Evolutionary conservation across 257 asterid genomes (phyloP).

Genomic region (Pogostemon cablin): DNA sequence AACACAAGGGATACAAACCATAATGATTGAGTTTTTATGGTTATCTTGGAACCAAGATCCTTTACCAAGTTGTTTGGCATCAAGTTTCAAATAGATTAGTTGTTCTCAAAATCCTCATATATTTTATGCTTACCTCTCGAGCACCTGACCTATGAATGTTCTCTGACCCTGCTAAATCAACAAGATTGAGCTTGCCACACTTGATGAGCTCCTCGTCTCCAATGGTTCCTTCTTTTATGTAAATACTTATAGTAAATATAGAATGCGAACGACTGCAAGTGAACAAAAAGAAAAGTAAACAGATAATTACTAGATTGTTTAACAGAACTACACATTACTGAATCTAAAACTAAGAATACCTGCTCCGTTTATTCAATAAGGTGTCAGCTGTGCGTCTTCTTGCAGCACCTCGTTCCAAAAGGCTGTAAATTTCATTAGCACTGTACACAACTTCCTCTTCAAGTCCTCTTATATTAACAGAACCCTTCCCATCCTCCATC

Average conservation of each 20-base stretch:
- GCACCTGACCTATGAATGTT: slow-evolving; percentile 85
- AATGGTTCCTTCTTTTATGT: slow-evolving; percentile 69
- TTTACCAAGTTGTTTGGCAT: background rate
- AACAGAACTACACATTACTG: background rate
- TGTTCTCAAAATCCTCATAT: slow-evolving; percentile 1
- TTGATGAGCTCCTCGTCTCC: slow-evolving; percentile 88
- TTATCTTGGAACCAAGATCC: no score
- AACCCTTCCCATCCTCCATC: slow-evolving; percentile 89
- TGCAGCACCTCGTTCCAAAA: slow-evolving; percentile 80
- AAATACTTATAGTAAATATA: slow-evolving; percentile 72
- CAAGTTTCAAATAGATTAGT: slow-evolving; percentile 2
- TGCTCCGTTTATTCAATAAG: slow-evolving; percentile 76
- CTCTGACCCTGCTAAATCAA: slow-evolving; percentile 91
- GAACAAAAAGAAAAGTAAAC: background rate
- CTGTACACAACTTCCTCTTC: slow-evolving; percentile 89
- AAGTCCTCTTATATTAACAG: slow-evolving; percentile 75
- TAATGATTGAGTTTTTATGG: no score
- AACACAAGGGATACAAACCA: background rate
- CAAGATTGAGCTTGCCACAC: slow-evolving; percentile 91
- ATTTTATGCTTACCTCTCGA: slow-evolving; percentile 60
- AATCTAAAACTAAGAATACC: slow-evolving; percentile 40
- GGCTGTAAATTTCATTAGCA: slow-evolving; percentile 74
- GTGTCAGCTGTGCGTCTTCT: slow-evolving; percentile 87
- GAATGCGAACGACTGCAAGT: slow-evolving; percentile 84
- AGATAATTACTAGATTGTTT: background rate